Evolutionary conservation across 2,329 filamentous ascomycete species (phyloP).

Genomic region (Claviceps capensis): DNA sequence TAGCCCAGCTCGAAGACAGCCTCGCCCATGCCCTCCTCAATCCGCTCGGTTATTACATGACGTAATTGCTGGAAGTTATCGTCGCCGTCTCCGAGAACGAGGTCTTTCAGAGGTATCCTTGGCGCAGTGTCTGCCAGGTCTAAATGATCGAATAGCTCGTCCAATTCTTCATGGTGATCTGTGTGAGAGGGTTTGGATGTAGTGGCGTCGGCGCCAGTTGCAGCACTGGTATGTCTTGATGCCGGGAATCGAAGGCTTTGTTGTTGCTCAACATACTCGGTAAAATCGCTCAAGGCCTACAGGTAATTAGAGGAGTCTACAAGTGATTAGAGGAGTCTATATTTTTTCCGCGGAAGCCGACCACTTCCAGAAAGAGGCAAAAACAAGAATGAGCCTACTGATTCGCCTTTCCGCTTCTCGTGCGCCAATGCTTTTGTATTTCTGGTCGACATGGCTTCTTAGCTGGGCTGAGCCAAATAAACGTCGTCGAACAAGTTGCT

Average conservation of each 20-base stretch:
- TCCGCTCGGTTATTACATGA: slow-evolving; percentile 49
- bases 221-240: slow-evolving; percentile 15
- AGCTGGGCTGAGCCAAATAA: slow-evolving; percentile 9
- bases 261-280: slow-evolving; percentile 93
- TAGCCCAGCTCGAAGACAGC: slow-evolving; percentile 83
- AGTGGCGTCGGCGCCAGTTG: slow-evolving; percentile 16
- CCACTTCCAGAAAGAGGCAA: not conserved
- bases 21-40: slow-evolving; percentile 79
- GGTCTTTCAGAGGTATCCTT: slow-evolving; percentile 56
- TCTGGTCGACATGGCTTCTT: slow-evolving; percentile 37
- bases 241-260: slow-evolving; percentile 57
- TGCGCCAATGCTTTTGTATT: slow-evolving; percentile 50
- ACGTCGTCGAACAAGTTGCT: slow-evolving; percentile 3
- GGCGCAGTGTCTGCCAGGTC: slow-evolving; percentile 61
- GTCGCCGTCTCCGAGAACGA: slow-evolving; percentile 53
- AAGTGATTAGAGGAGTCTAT: slow-evolving; percentile 2
- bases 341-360: not conserved
- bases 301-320: slow-evolving; percentile 2
- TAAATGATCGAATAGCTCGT: slow-evolving; percentile 82
- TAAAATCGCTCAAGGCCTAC: slow-evolving; percentile 79
- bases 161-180: slow-evolving; percentile 67
- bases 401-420: slow-evolving; percentile 77
- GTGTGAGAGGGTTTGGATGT: slow-evolving; percentile 5
- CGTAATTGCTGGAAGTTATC: slow-evolving; percentile 49
- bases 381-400: slow-evolving; percentile 36